phyloP scores from a whole-genome alignment of 495 filamentous ascomycete genomes.

The Penicillium antarcticum region DNA sequence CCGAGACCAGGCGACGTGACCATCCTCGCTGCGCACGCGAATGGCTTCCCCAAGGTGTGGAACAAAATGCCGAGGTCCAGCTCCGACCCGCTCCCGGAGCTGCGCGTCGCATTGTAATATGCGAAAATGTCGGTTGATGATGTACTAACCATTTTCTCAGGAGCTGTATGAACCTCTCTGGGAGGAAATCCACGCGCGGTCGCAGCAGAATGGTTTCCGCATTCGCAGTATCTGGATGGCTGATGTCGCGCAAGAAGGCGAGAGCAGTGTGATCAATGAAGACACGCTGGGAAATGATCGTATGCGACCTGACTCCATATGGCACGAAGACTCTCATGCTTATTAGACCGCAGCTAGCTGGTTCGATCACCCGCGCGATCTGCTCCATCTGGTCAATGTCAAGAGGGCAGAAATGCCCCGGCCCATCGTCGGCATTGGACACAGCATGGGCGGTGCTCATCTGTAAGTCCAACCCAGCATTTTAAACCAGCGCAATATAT shows the following conservation, averaged over 20 bases:
- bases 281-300: slow-evolving; percentile 72
- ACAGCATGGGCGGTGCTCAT: slow-evolving; percentile 80
- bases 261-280: slow-evolving; percentile 74
- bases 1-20: slow-evolving; percentile 73
- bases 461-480: slow-evolving; percentile 35
- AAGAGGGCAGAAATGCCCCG: slow-evolving; percentile 81
- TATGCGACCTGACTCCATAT: slow-evolving; percentile 28
- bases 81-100: background rate
- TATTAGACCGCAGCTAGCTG: slow-evolving; percentile 58
- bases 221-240: slow-evolving; percentile 85
- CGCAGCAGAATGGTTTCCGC: slow-evolving; percentile 55
- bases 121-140: background rate
- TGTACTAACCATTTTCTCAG: slow-evolving; percentile 30
- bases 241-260: slow-evolving; percentile 75
- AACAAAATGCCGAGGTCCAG: background rate
- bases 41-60: slow-evolving; percentile 81
- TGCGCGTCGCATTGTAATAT: background rate
- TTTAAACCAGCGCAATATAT: background rate
- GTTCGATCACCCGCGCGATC: slow-evolving; percentile 83
- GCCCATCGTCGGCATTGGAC: slow-evolving; percentile 85
- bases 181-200: slow-evolving; percentile 63
- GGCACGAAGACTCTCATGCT: background rate
- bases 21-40: slow-evolving; percentile 80
- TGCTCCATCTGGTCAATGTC: slow-evolving; percentile 81
- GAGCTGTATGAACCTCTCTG: slow-evolving; percentile 89